These are phyloP conservation scores for Smallanthus sonchifolius DNA, from an alignment of 129 eudicot genomes.

Conservation along the genomic window DNA sequence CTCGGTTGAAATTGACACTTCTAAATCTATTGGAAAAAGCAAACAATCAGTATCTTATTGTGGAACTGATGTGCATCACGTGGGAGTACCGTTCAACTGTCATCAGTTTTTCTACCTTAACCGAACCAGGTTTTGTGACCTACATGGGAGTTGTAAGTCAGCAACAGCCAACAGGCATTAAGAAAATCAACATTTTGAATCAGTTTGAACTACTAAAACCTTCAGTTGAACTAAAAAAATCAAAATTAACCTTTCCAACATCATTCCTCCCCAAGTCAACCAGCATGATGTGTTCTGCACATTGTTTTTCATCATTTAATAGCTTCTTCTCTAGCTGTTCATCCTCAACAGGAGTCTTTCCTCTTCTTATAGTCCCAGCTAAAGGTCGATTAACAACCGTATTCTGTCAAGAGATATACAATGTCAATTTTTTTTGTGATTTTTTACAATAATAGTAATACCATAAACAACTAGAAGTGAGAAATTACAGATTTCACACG, in stretches of 20 bases:
- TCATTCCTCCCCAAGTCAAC: conserved; percentile 84
- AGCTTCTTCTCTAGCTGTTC: conserved; percentile 39
- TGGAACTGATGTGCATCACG: conserved; percentile 95
- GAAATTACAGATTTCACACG: conserved; percentile 60
- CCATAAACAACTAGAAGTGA: neutral
- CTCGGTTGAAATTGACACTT: neutral
- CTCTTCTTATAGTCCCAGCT: conserved; percentile 85
- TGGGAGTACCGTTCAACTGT: conserved; percentile 72
- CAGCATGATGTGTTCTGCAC: conserved; percentile 80
- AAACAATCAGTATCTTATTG: conserved; percentile 40
- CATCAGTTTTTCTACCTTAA: conserved; percentile 80
- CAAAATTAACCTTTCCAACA: conserved; percentile 66
- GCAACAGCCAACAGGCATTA: neutral
- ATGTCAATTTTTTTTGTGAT: neutral
- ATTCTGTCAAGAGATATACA: conserved; percentile 39
- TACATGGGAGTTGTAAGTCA: conserved; percentile 27
- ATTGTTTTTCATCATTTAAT: conserved; percentile 59
- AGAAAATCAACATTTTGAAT: neutral
- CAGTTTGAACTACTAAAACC: neutral
- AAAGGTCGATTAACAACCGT: conserved; percentile 66
- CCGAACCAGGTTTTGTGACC: conserved; percentile 83
- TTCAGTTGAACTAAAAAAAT: neutral
- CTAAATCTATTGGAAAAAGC: neutral
- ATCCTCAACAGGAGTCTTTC: conserved; percentile 62
- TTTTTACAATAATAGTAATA: neutral